Evolutionary conservation across 2,329 filamentous ascomycete species (phyloP).

Genomic region (Sarocladium brachiariae): DNA sequence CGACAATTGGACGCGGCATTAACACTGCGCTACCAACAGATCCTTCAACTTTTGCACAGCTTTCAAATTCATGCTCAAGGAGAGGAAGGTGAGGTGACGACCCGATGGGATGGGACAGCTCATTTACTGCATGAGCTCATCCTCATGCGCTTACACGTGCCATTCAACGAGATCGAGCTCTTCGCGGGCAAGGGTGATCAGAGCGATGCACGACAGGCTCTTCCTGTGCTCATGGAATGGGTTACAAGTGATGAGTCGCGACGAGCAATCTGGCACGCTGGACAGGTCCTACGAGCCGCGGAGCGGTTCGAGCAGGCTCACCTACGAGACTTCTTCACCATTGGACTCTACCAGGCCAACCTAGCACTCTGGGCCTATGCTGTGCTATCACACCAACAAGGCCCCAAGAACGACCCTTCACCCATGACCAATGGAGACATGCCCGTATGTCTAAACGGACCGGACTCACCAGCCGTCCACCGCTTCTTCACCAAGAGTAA

Average conservation of each 20-base stretch:
- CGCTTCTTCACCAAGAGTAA: slow-evolving; percentile 52
- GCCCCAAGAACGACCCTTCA: slow-evolving; percentile 21
- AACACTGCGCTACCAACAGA: background rate
- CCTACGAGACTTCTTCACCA: slow-evolving; percentile 59
- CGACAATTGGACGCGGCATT: background rate
- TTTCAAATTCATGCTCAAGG: background rate
- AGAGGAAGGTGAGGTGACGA: background rate
- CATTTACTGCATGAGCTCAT: slow-evolving; percentile 46
- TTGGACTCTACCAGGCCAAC: slow-evolving; percentile 62
- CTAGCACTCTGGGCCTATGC: slow-evolving; percentile 63
- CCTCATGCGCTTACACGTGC: slow-evolving; percentile 57
- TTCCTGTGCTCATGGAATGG: slow-evolving; percentile 54
- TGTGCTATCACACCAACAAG: slow-evolving; percentile 45
- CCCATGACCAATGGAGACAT: slow-evolving; percentile 27
- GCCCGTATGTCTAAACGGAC: slow-evolving; percentile 48
- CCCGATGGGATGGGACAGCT: slow-evolving; percentile 12
- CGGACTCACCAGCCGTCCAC: slow-evolving; percentile 44
- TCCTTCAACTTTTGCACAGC: background rate
- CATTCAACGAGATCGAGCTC: slow-evolving; percentile 57
- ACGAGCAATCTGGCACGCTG: slow-evolving; percentile 60
- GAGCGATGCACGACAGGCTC: slow-evolving; percentile 55
- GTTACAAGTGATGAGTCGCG: slow-evolving; percentile 46
- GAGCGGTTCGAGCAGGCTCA: slow-evolving; percentile 44
- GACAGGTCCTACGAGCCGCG: slow-evolving; percentile 57
- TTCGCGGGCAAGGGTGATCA: slow-evolving; percentile 63